Evolutionary conservation across 495 filamentous ascomycete genomes (phyloP).

Genomic region (Tuber calosporum): DNA sequence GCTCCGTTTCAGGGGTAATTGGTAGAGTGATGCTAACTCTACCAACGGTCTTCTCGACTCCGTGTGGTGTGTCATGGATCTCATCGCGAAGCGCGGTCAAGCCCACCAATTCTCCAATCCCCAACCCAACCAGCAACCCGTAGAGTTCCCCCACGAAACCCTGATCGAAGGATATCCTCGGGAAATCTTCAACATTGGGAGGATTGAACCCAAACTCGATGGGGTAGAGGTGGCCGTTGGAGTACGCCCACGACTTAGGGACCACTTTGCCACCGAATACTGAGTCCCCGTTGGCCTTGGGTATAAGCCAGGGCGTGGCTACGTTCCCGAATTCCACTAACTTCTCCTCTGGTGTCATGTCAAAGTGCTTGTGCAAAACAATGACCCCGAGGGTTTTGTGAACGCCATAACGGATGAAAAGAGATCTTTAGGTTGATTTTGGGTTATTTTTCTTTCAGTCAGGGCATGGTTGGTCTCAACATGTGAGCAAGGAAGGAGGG

Average conservation of each 20-base stretch:
- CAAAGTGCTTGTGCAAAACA: slow-evolving; percentile 40
- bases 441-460: not conserved
- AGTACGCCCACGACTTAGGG: slow-evolving; percentile 36
- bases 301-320: slow-evolving; percentile 34
- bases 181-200: slow-evolving; percentile 19
- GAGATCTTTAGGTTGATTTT: slow-evolving; percentile 15
- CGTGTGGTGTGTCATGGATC: slow-evolving; percentile 13
- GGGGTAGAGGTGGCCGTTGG: slow-evolving; percentile 29
- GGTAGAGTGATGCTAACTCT: slow-evolving; percentile 37
- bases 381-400: slow-evolving; percentile 31
- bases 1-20: slow-evolving; percentile 13
- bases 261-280: slow-evolving; percentile 36
- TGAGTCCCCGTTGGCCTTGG: slow-evolving; percentile 8
- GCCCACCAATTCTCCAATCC: slow-evolving; percentile 31
- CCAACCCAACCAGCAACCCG: slow-evolving; percentile 22
- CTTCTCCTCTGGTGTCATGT: slow-evolving; percentile 30
- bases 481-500: slow-evolving; percentile 1
- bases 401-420: slow-evolving; percentile 32
- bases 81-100: slow-evolving; percentile 30
- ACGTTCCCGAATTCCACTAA: slow-evolving; percentile 37
- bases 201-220: slow-evolving; percentile 37
- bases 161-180: slow-evolving; percentile 17
- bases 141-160: slow-evolving; percentile 35
- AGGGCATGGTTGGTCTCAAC: not conserved
- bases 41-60: slow-evolving; percentile 36